Evolutionary conservation across 2,329 filamentous ascomycete species (phyloP), one percentile per base, ranked within the genome.

Genomic region (Fusarium sp.): DNA sequence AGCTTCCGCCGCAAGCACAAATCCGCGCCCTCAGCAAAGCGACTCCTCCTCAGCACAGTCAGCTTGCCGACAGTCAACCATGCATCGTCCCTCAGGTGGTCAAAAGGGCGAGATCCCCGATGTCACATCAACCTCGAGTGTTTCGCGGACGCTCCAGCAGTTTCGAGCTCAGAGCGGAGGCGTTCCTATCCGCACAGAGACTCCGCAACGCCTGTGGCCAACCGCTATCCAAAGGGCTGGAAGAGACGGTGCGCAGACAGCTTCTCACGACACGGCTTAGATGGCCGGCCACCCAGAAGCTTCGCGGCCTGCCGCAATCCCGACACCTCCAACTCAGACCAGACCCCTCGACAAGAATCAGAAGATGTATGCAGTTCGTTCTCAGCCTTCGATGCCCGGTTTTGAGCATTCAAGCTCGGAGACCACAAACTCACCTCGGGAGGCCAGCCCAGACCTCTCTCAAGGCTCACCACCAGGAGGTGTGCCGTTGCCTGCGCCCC

Each of bases 401-500:
- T 70, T 39, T 4, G 65, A 70, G 16, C 6, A 64, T 2, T 45
- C 54, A 8, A 57, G 64, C 13, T 20, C 43, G 2, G 66, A 66
- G 14, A 74, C 72, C 27, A 70, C 66, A 50, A 27, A 75, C 66
- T 20, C 72, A 37, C 32, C 50, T 27, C 35, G 32, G 25, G 41
- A 30, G 20, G n/a, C 25, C 14, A 64, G 14, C 34, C 39, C 10
- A 5, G 11, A 20, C 23, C 4, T 37, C 32, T 11, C 35, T 5
- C 13, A 43, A 5, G 62, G 57, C 10, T 35, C 45, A 2, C 61
- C 65, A 4, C 25, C 61, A 18, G 35, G 35, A 41, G 45, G 45
- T 2, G 70, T 63, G 16, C 76, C 73, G 5, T 64, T 70, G 11
- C 76, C 76, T 25, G 70, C 66, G n/a, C 75, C 75, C 0, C 63